These are phyloP conservation scores for Lolium multiflorum DNA, from an alignment of 176 grass and related monocot species.

Conservation along the genomic window DNA sequence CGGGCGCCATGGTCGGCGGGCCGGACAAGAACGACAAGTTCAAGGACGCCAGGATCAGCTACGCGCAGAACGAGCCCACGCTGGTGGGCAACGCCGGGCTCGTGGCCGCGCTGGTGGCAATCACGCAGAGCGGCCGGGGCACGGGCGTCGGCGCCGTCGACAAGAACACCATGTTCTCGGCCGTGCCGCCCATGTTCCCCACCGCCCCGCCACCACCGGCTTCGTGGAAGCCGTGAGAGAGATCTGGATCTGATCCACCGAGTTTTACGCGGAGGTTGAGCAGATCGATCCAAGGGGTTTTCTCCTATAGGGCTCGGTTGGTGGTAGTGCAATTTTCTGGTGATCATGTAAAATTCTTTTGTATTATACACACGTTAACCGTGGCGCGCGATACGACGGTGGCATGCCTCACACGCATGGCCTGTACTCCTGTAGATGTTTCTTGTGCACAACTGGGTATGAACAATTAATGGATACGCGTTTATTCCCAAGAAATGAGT, in stretches of 20 bases:
- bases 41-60: slow-evolving; percentile 60
- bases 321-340: slow-evolving; percentile 29
- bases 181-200: slow-evolving; percentile 85
- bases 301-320: slow-evolving; percentile 1
- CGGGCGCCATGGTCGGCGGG: slow-evolving; percentile 89
- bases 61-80: slow-evolving; percentile 85
- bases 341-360: slow-evolving; percentile 33
- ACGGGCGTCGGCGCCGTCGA: slow-evolving; percentile 68
- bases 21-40: slow-evolving; percentile 76
- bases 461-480: slow-evolving; percentile 29
- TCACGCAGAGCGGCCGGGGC: slow-evolving; percentile 67
- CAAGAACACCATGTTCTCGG: slow-evolving; percentile 96
- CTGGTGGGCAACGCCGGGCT: slow-evolving; percentile 83
- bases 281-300: not conserved
- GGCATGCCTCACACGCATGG: slow-evolving; percentile 26
- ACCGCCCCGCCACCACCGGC: slow-evolving; percentile 73
- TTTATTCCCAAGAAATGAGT: not conserved
- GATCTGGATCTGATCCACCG: not conserved
- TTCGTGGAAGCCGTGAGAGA: slow-evolving; percentile 77
- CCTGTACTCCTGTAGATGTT: slow-evolving; percentile 36
- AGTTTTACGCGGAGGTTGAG: not conserved
- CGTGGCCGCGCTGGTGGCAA: slow-evolving; percentile 75
- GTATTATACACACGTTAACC: slow-evolving; percentile 31
- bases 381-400: slow-evolving; percentile 11
- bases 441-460: slow-evolving; percentile 17